Conservation (phyloP, 208 protist genomes). For the Leishmania gerbilli region DNA sequence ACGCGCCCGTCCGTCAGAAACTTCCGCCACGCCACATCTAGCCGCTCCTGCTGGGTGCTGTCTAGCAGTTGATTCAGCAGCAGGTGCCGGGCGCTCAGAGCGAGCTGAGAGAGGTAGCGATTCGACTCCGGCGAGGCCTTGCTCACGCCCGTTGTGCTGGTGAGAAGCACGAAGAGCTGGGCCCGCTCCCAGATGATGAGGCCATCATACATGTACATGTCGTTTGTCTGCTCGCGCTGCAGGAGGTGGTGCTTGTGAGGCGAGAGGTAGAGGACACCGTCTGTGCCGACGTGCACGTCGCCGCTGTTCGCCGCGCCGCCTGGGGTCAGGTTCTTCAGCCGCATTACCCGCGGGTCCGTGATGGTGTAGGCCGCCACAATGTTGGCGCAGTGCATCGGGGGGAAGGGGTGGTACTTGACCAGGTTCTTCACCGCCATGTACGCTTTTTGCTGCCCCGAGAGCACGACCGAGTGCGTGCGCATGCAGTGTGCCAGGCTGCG, state of each 20-base stretch:
- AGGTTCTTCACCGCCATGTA: conserved; percentile 64
- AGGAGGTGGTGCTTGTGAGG: conserved; percentile 30
- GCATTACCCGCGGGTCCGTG: conserved; percentile 60
- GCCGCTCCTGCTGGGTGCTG: conserved; percentile 67
- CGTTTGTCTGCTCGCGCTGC: conserved; percentile 22
- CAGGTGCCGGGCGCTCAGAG: conserved; percentile 46
- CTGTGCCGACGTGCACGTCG: conserved; percentile 20
- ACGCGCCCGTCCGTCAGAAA: conserved; percentile 28
- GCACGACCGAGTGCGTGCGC: conserved; percentile 27
- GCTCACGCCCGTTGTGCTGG: conserved; percentile 25
- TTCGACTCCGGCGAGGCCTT: conserved; percentile 20
- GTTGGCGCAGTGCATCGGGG: conserved; percentile 57
- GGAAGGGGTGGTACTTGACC: conserved; percentile 76
- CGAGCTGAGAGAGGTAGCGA: conserved; percentile 45
- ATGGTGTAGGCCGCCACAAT: conserved; percentile 62
- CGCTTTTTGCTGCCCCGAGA: conserved; percentile 46
- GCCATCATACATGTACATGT: conserved; percentile 67
- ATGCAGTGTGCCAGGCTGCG: conserved; percentile 43
- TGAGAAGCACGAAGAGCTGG: conserved; percentile 71
- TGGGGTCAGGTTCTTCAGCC: conserved; percentile 44
- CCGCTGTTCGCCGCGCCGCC: conserved; percentile 19
- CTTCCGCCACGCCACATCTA: conserved; percentile 62
- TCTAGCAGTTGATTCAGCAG: conserved; percentile 70
- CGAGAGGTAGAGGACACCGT: conserved; percentile 30
- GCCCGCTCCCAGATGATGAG: conserved; percentile 67